Conservation (phyloP, 83 land plant genomes). For the Picea engelmannii region DNA sequence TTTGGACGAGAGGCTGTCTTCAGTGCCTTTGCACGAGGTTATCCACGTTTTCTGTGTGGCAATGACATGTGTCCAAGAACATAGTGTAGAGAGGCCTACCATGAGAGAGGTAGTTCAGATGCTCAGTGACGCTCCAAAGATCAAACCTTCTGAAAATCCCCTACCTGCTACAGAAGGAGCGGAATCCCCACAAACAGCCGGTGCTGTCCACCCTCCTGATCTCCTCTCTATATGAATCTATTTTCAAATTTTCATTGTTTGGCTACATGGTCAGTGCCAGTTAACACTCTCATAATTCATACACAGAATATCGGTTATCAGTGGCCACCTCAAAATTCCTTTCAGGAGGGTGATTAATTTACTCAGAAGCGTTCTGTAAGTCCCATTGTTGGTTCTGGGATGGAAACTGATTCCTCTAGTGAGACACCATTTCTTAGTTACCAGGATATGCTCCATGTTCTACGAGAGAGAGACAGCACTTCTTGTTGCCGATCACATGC, state of each 20-base stretch:
- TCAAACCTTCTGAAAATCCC: not conserved
- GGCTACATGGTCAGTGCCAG: too few relatives aligned
- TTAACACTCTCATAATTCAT: too few relatives aligned
- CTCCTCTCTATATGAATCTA: not conserved
- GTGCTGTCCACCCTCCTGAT: constrained; percentile 26
- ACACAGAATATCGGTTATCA: too few relatives aligned
- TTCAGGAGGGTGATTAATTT: too few relatives aligned
- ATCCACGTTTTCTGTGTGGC: constrained; percentile 70
- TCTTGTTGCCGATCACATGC: too few relatives aligned
- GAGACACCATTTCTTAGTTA: too few relatives aligned
- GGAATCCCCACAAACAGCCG: constrained; percentile 13
- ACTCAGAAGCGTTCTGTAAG: too few relatives aligned
- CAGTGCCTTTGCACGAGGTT: constrained; percentile 55
- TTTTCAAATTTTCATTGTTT: not conserved
- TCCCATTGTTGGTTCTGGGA: too few relatives aligned
- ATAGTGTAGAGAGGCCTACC: constrained; percentile 73
- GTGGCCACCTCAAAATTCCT: too few relatives aligned
- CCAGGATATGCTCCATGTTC: too few relatives aligned
- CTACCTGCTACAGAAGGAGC: constrained; percentile 20
- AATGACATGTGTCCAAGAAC: constrained; percentile 69
- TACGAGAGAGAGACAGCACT: too few relatives aligned
- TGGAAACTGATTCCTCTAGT: too few relatives aligned
- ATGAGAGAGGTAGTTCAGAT: constrained; percentile 83
- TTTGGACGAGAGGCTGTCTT: constrained; percentile 53
- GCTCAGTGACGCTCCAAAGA: constrained; percentile 43